phyloP scores from a whole-genome alignment of 257 asterid species.

The Paulownia fortunei region DNA sequence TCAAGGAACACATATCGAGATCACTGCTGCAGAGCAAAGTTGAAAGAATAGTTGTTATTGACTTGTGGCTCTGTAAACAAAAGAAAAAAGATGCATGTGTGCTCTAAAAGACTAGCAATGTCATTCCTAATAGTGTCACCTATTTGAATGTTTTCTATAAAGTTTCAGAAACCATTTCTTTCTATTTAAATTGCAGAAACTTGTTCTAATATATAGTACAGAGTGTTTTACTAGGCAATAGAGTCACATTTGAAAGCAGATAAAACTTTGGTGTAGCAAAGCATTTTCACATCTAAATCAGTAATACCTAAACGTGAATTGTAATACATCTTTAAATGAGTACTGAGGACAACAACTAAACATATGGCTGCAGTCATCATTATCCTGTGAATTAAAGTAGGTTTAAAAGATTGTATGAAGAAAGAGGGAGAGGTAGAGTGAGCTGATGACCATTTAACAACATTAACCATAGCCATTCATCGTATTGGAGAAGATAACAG shows the following conservation, averaged over 20 bases:
- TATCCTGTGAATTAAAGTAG: neutral
- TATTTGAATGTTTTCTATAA: slow-evolving; percentile 13
- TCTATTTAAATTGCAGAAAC: slow-evolving; percentile 9
- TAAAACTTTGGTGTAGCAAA: slow-evolving; percentile 11
- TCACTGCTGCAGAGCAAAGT: slow-evolving; percentile 3
- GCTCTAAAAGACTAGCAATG: neutral
- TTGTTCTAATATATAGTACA: neutral
- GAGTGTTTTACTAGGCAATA: slow-evolving; percentile 3
- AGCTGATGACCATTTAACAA: neutral
- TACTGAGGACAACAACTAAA: slow-evolving; percentile 1
- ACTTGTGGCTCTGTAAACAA: neutral
- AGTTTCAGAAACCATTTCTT: slow-evolving; percentile 12
- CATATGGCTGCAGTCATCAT: neutral
- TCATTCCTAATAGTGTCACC: neutral
- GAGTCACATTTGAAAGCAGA: neutral
- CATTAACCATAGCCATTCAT: neutral
- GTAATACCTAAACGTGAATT: neutral
- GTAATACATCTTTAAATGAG: neutral
- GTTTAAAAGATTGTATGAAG: neutral
- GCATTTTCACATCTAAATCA: slow-evolving; percentile 3
- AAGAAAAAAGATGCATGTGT: neutral
- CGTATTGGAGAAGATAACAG: neutral
- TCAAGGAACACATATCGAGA: slow-evolving; percentile 2
- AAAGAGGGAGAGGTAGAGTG: slow-evolving; percentile 13
- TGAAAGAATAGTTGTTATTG: neutral